phyloP scores from a whole-genome alignment of 805 yeast species.

The Ogataea siamensis region DNA sequence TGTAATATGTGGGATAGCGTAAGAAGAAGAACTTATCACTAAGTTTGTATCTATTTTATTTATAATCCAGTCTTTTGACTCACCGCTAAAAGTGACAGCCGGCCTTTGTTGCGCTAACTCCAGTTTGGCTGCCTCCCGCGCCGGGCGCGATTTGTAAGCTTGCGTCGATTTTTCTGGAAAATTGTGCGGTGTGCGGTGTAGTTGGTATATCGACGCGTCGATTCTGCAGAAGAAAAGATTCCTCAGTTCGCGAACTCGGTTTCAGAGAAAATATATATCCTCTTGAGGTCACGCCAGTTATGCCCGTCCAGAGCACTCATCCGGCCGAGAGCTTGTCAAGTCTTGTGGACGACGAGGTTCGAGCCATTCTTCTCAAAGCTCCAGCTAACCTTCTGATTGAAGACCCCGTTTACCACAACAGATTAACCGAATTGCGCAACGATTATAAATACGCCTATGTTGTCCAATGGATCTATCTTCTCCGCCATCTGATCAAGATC shows the following conservation, averaged over 20 bases:
- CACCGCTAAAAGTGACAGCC: conserved; percentile 12
- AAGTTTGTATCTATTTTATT: conserved; percentile 4
- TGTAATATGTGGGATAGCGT: conserved; percentile 1
- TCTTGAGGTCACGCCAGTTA: too few relatives aligned
- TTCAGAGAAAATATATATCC: neutral
- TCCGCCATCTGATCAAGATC: conserved; percentile 51
- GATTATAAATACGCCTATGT: conserved; percentile 39
- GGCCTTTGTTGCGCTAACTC: conserved; percentile 11
- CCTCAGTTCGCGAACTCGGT: too few relatives aligned
- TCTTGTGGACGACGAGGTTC: conserved; percentile 36
- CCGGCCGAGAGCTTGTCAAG: conserved; percentile 34
- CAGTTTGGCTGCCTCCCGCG: conserved; percentile 1
- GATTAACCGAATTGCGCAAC: conserved; percentile 34
- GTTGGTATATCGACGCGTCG: conserved; percentile 10
- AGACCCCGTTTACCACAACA: conserved; percentile 33
- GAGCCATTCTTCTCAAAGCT: conserved; percentile 36
- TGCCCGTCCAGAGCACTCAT: conserved; percentile 21
- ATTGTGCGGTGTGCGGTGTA: conserved; percentile 6
- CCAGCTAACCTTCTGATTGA: conserved; percentile 41
- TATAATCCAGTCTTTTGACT: conserved; percentile 5
- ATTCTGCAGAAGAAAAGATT: neutral
- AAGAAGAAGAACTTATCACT: conserved; percentile 7
- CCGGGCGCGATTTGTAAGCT: conserved; percentile 8
- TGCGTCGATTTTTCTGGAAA: conserved; percentile 9
- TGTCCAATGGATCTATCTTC: conserved; percentile 55